Evolutionary conservation across 352 stramenopile species (phyloP).

Genomic region (Phytophthora parvispora): DNA sequence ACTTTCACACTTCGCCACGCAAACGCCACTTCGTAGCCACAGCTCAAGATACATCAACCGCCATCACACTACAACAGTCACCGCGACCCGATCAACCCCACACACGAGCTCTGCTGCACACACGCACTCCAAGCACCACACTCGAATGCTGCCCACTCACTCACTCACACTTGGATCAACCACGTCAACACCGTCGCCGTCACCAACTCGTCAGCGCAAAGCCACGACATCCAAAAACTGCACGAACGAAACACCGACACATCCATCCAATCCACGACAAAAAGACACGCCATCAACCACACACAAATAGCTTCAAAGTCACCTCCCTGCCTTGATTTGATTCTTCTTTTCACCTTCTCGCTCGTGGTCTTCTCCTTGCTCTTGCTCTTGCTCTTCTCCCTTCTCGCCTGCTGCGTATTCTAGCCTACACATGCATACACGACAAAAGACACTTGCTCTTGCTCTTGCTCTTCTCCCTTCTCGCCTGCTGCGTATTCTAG

Average conservation of each 20-base stretch:
- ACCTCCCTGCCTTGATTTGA: background rate
- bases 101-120: too few relatives aligned
- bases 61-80: too few relatives aligned
- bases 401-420: background rate
- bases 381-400: background rate
- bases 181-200: background rate
- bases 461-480: too few relatives aligned
- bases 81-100: too few relatives aligned
- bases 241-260: background rate
- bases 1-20: too few relatives aligned
- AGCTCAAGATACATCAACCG: too few relatives aligned
- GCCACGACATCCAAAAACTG: background rate
- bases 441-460: slow-evolving; percentile 5
- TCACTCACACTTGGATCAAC: background rate
- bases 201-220: background rate
- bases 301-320: background rate
- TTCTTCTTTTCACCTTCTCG: background rate
- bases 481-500: background rate
- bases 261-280: background rate
- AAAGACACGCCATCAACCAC: background rate
- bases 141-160: too few relatives aligned
- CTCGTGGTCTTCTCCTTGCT: background rate
- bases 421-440: slow-evolving; percentile 1
- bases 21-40: too few relatives aligned
- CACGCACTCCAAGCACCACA: too few relatives aligned